Evolutionary conservation across 139 green algal species (phyloP), one percentile per base, ranked within the genome.

Genomic region (Micractinium sp.): DNA sequence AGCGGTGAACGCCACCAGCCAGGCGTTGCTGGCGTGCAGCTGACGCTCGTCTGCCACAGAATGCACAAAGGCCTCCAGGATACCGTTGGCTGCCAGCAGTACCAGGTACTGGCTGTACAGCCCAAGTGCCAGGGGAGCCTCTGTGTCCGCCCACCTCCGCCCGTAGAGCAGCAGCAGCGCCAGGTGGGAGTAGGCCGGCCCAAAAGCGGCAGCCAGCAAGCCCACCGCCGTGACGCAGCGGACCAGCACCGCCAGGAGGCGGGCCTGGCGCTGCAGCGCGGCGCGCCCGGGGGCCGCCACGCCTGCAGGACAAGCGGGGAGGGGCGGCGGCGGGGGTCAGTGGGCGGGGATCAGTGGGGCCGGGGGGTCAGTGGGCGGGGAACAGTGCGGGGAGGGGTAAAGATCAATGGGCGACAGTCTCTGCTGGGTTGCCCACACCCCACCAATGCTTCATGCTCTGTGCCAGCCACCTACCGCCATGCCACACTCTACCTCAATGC

Each of bases 11-110:
- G 60, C 88, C 47, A 97, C 85, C 85, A 98, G 93, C 53, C 78
- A 61, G 2, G 82, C 85, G 82, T 98, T 98, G 88, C 86, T 87
- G 29, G 61, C 39, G 27, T 80, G 81, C 60, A 98, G 91, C 31
- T 92, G 90, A 0, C 75, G 15, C 75, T 69, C 82, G 92, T 90
- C 47, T 91, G 93, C 92, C 92, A 87, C 92, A 2, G 94, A 96
- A 82, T 99, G 96, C 69, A 97, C 90, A 83, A 97, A 99, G 0
- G 88, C 66, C 80, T 99, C 97, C 20, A 94, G 92, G 79, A 97
- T 94, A 71, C 96, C 96, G 78, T 96, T 96, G 81, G 91, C 84
- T 0, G 96, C 95, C 71, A 99, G 89, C 83, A 97, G 91, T 73
- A 94, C 84, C 73, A 99, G 91, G 89, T 98, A 98, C 1, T n/a